These are phyloP conservation scores for Rubia tinctorum DNA, from an alignment of 305 asterid species.

Conservation along the genomic window DNA sequence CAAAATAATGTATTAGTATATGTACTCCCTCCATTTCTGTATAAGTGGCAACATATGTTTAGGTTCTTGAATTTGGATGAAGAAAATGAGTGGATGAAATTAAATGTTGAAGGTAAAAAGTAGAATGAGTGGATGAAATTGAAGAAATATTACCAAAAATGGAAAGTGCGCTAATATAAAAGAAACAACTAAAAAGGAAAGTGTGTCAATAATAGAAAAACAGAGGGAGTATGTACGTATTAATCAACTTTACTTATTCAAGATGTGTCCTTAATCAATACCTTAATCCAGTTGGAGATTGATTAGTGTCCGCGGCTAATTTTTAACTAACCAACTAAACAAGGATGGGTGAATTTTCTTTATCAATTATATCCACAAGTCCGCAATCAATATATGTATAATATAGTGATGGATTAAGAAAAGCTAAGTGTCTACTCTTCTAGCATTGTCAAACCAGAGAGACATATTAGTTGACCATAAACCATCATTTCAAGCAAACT, in stretches of 20 bases:
- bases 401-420: not conserved
- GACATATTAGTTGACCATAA: slow-evolving; percentile 15
- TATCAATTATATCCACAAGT: not conserved
- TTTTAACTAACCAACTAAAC: not conserved
- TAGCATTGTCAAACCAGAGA: slow-evolving; percentile 13
- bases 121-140: too few species aligned
- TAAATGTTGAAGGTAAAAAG: too few species aligned
- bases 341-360: not conserved
- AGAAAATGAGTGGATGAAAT: too few species aligned
- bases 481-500: slow-evolving; percentile 6
- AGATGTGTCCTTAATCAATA: not conserved
- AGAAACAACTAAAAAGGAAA: too few species aligned
- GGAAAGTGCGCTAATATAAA: too few species aligned
- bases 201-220: too few species aligned
- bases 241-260: not conserved
- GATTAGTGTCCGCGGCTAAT: not conserved
- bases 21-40: too few species aligned
- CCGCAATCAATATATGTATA: not conserved
- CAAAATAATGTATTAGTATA: not conserved
- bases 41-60: too few species aligned
- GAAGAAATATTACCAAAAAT: too few species aligned
- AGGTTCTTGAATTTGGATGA: too few species aligned
- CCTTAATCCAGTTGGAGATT: not conserved
- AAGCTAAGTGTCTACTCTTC: not conserved
- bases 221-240: too few species aligned